Base-by-base conservation (phyloP, 1,284 basidiomycete species). In the Apiotrichum mycotoxinovorans region DNA sequence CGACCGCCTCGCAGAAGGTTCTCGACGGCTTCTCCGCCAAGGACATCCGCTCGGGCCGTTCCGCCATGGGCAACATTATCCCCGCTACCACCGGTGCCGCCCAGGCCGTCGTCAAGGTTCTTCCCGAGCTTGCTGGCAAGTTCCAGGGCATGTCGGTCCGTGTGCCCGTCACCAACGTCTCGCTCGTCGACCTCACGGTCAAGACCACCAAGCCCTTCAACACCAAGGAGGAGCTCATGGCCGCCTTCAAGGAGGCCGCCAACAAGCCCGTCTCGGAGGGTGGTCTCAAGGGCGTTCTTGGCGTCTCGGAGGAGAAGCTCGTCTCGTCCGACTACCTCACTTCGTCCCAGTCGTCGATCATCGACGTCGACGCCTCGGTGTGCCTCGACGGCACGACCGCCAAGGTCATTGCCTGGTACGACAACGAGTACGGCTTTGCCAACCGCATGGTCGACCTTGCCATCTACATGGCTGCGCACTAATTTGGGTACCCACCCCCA, bases 161-260 rank as follows among this genome's bases (percentile, higher is more conserved):
- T 27, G 78, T 79, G 0, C 78, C 78, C 9, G 74, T 76, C 30
- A 76, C 72, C 58, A 79, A 79, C 62, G 78, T 78, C 44, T 75
- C 72, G 38, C 71, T 78, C 26, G 77, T 79, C 52, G 76, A 79
- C 65, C 67, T 79, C 23, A 78, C 78, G 15, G 76, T 79, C 34
- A 66, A 63, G n/a, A 68, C 78, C 37, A 52, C 54, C 8, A 63
- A 60, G 4, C 72, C 76, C 12, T 74, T 74, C 33, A 52, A 60
- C 9, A 63, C 64, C 35, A 75, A 74, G 58, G 72, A 74, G 33
- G 70, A 69, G n/a, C 69, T 79, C 26, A 68, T 79, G 47, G 55
- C 50, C 15, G 72, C 76, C 2, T 71, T 79, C 59, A 66, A 73
- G 23, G 56, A 58, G 9, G 76, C 75, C 2, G 69, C 73, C n/a